Evolutionary conservation across 148 eudicot genomes (phyloP).

Genomic region (Vaccinium myrtillus): DNA sequence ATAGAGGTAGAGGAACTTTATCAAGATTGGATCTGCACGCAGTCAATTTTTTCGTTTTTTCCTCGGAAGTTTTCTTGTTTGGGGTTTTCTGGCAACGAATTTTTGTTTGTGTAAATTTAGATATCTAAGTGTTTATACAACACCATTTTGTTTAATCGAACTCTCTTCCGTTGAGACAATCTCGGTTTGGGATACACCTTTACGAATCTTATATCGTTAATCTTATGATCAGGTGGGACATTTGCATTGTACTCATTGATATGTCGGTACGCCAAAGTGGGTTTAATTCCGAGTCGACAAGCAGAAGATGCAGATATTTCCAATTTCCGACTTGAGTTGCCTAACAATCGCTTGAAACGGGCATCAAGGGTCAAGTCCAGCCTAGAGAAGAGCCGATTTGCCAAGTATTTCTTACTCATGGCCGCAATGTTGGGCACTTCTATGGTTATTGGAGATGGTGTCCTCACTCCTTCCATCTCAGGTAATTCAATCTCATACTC

Average conservation of each 20-base stretch:
- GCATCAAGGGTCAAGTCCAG: slow-evolving; percentile 18
- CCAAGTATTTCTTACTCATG: slow-evolving; percentile 15
- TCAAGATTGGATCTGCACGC: no score
- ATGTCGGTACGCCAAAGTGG: slow-evolving; percentile 32
- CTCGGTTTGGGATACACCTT: no score
- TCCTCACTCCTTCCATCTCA: slow-evolving; percentile 38
- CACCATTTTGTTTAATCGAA: no score
- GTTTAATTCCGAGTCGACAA: slow-evolving; percentile 22
- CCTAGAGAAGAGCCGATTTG: slow-evolving; percentile 25
- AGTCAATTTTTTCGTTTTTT: no score
- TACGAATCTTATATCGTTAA: no score
- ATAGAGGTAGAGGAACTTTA: not conserved
- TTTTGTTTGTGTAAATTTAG: no score
- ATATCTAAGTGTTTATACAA: no score
- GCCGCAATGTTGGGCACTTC: slow-evolving; percentile 34
- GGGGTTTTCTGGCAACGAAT: no score
- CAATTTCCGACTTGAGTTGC: slow-evolving; percentile 11
- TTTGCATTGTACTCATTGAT: slow-evolving; percentile 36
- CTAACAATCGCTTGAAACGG: slow-evolving; percentile 7
- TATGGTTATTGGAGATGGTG: slow-evolving; percentile 35
- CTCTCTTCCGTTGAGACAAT: no score
- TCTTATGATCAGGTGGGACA: slow-evolving; percentile 30
- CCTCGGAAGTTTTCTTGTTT: no score
- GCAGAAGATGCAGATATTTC: slow-evolving; percentile 26
- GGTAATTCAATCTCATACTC: slow-evolving; percentile 13